Conservation (phyloP, 1,139 yeast species). For the Zygoascus meyerae region DNA sequence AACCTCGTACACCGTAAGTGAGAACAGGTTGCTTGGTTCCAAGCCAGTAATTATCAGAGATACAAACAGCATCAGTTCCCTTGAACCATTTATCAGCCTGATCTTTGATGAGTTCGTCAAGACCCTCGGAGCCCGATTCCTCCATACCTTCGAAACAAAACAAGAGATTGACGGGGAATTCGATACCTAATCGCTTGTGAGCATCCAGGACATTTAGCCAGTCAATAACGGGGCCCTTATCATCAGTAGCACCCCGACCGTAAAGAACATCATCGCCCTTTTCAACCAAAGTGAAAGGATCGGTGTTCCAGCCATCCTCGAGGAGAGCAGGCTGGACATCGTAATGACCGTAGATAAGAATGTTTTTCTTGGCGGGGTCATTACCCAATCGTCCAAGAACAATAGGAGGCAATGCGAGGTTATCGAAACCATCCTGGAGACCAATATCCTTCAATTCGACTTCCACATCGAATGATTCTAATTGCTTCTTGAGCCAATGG, state of each 20-base stretch:
- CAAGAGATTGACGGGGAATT: constrained; percentile 86
- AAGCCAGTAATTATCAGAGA: constrained; percentile 96
- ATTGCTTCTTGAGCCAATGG: constrained; percentile 64
- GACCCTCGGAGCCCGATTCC: constrained; percentile 91
- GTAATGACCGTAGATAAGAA: constrained; percentile 91
- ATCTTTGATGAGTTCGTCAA: constrained; percentile 70
- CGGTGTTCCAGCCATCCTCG: constrained; percentile 95
- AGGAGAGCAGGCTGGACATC: constrained; percentile 94
- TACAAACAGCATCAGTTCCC: constrained; percentile 89
- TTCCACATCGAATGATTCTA: constrained; percentile 64
- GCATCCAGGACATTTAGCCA: constrained; percentile 95
- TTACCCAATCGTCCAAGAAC: constrained; percentile 81
- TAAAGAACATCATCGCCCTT: constrained; percentile 59
- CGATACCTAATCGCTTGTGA: constrained; percentile 75
- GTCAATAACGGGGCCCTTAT: constrained; percentile 96
- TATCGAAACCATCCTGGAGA: constrained; percentile 70
- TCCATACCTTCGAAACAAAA: constrained; percentile 99
- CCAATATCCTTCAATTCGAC: constrained; percentile 84
- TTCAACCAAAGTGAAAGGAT: constrained; percentile 72
- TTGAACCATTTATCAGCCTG: constrained; percentile 80
- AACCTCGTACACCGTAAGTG: constrained; percentile 96
- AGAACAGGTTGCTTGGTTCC: constrained; percentile 95
- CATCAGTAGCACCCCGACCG: constrained; percentile 97
- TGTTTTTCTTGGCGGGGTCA: constrained; percentile 76
- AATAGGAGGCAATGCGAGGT: constrained; percentile 81